Conservation (phyloP, 202 grass and related monocot species). For the Elaeis oleifera region DNA sequence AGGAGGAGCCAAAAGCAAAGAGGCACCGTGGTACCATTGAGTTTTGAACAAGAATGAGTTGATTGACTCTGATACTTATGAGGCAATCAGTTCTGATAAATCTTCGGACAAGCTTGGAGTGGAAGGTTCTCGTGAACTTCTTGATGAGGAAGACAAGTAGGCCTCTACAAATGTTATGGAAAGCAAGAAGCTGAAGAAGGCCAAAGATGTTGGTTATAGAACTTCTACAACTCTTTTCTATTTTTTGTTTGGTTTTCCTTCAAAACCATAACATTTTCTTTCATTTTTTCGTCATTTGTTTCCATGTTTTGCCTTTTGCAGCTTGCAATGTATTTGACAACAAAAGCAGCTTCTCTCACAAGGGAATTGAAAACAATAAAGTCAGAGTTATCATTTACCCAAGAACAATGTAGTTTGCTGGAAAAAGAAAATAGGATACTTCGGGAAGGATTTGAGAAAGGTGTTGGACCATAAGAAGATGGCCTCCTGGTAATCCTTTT, state of each 20-base stretch:
- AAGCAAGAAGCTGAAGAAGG: slow-evolving; percentile 68
- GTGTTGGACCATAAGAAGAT: slow-evolving; percentile 56
- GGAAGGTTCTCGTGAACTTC: neutral
- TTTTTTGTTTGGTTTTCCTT: too few species aligned
- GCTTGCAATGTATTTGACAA: slow-evolving; percentile 74
- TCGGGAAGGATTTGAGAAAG: slow-evolving; percentile 42
- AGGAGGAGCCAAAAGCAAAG: slow-evolving; percentile 57
- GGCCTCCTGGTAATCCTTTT: slow-evolving; percentile 47
- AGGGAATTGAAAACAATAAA: slow-evolving; percentile 85
- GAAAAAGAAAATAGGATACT: slow-evolving; percentile 85
- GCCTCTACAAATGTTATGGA: slow-evolving; percentile 31
- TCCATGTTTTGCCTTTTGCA: slow-evolving; percentile 20
- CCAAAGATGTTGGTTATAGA: slow-evolving; percentile 41
- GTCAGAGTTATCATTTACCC: slow-evolving; percentile 69
- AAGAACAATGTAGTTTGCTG: slow-evolving; percentile 64
- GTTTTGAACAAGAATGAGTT: slow-evolving; percentile 3
- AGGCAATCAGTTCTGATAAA: neutral
- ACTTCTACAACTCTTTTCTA: neutral
- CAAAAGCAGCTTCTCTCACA: slow-evolving; percentile 52
- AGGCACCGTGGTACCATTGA: slow-evolving; percentile 35
- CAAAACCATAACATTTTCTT: too few species aligned
- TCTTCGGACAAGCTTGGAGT: neutral
- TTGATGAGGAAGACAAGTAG: neutral
- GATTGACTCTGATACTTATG: neutral
- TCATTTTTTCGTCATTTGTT: neutral